Base-by-base conservation (phyloP, 1,284 basidiomycete species). In the Hemileia vastatrix region DNA sequence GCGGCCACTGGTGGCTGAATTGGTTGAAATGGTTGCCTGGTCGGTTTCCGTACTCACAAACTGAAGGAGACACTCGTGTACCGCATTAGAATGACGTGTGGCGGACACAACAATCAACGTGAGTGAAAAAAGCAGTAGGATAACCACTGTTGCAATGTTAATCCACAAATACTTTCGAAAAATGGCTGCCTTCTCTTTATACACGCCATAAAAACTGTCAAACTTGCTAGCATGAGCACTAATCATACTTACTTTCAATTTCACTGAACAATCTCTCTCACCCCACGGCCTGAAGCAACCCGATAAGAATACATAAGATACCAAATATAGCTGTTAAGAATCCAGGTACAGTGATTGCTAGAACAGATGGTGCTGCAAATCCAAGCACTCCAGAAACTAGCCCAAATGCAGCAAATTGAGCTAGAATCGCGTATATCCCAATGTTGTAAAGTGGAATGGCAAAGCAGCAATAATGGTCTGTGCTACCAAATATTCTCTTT, bases 401-500 rank as follows among this genome's bases (percentile, higher is more conserved):
- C 33, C 59, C 59, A 13, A 62, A 62, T 24, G 54, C 11, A 27
- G 59, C 54, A n/a, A 62, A 62, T 54, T 62, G 59, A 19, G 59
- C 59, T 6, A 62, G 24, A 27, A 62, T 62, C 1, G 47, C 31
- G 31, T 62, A 62, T 21, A 62, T 62, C 1, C 59, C 59, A 21
- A 47, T 43, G n/a, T 62, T 62, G 15, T 62, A 62, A 27, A 62
- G 45, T 32, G 59, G 59, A 19, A 62, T 62, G 6, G 59, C 59
- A 54, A 62, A 62, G n/a, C 59, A 62, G 32, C 59, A 62, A 45
- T 62, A 62, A 54, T 62, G 59, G n/a, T 62, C 59, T n/a, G n/a
- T n/a, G n/a, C n/a, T n/a, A n/a, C n/a, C n/a, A n/a, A n/a, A n/a
- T n/a, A n/a, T n/a, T n/a, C n/a, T n/a, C n/a, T n/a, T n/a, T n/a